Conservation (phyloP, 2,329 filamentous ascomycete genomes). For the Epichloe sylvatica region DNA sequence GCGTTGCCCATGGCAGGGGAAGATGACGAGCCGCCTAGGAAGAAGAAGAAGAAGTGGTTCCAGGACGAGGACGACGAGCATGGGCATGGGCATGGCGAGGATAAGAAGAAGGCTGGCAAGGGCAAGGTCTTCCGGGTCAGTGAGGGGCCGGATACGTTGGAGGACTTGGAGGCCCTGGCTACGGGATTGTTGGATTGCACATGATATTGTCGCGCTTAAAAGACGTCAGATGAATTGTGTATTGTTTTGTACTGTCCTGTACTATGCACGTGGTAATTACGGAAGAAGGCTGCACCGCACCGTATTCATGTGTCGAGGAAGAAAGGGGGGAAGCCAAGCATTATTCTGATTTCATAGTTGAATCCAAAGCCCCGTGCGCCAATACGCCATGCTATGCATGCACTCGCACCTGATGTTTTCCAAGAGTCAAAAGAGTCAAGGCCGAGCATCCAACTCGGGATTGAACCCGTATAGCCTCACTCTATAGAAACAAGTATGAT, state of each 20-base stretch:
- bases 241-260: too few relatives aligned
- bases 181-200: conserved; percentile 48
- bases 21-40: conserved; percentile 26
- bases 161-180: conserved; percentile 66
- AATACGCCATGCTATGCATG: not conserved
- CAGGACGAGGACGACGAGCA: conserved; percentile 50
- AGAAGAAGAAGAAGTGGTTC: conserved; percentile 67
- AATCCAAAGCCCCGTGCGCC: not conserved
- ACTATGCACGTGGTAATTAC: too few relatives aligned
- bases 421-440: not conserved
- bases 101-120: conserved; percentile 24
- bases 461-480: conserved; percentile 40
- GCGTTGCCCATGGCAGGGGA: conserved; percentile 36
- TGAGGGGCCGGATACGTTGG: conserved; percentile 62
- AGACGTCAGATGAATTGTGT: too few relatives aligned
- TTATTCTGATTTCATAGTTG: too few relatives aligned
- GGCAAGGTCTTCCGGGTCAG: conserved; percentile 46
- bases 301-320: too few relatives aligned
- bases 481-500: conserved; percentile 54
- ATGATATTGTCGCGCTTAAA: too few relatives aligned
- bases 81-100: conserved; percentile 19
- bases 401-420: not conserved
- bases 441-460: conserved; percentile 12
- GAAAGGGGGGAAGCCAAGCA: too few relatives aligned
- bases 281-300: too few relatives aligned